These are phyloP conservation scores for Gomphus bonarii DNA, from an alignment of 1,284 basidiomycete genomes.

Conservation along the genomic window DNA sequence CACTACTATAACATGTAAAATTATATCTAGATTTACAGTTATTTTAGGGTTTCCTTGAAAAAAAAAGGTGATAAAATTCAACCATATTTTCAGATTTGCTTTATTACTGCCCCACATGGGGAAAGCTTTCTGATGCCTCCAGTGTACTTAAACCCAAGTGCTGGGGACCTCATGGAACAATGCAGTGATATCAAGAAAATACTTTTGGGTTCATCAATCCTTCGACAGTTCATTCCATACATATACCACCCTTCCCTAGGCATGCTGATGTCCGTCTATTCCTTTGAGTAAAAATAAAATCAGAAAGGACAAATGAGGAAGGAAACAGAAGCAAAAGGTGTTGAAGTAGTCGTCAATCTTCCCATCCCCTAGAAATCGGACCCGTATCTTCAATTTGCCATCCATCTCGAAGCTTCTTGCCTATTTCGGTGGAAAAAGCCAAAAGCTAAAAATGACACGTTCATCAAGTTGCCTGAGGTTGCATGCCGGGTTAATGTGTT, in stretches of 20 bases:
- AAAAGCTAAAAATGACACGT: background rate
- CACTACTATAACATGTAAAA: too few relatives aligned
- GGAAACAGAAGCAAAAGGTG: background rate
- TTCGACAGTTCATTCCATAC: background rate
- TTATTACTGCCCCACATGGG: too few relatives aligned
- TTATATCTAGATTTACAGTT: too few relatives aligned
- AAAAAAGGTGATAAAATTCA: too few relatives aligned
- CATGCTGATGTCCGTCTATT: background rate
- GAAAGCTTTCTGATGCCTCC: too few relatives aligned
- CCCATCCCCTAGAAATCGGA: conserved; percentile 10
- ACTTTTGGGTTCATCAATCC: background rate
- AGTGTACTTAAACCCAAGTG: too few relatives aligned
- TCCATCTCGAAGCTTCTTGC: conserved; percentile 6
- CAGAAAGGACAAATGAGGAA: conserved; percentile 1
- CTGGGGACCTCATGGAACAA: background rate
- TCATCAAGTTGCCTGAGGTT: background rate
- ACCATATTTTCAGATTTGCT: too few relatives aligned
- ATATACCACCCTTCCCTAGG: background rate
- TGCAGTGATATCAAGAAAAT: background rate
- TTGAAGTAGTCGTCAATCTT: background rate
- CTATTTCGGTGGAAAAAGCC: background rate
- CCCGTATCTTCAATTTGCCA: conserved; percentile 11
- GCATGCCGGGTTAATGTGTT: background rate
- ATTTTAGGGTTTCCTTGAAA: too few relatives aligned
- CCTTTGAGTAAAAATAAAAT: background rate